These are phyloP conservation scores for Leucoagaricus sp. DNA, from an alignment of 1,284 basidiomycete species.

Conservation along the genomic window DNA sequence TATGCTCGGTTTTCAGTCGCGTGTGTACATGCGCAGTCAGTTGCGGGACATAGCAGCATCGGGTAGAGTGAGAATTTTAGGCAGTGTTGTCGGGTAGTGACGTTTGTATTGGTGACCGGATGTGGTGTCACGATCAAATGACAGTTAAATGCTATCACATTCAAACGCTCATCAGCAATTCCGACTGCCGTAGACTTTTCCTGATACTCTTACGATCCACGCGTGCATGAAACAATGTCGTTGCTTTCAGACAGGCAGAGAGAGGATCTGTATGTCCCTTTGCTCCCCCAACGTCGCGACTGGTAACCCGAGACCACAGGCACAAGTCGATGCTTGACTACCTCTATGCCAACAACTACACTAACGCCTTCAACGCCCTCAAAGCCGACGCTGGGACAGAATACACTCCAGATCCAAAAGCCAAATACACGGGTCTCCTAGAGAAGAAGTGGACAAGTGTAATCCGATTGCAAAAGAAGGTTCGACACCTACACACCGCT, in stretches of 20 bases:
- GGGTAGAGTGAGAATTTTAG: background rate
- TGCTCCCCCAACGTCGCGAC: slow-evolving; percentile 14
- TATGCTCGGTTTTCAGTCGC: background rate
- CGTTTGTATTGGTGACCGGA: background rate
- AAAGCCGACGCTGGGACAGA: slow-evolving; percentile 17
- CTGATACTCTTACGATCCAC: slow-evolving; percentile 11
- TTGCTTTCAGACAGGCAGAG: slow-evolving; percentile 67
- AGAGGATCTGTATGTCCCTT: slow-evolving; percentile 67
- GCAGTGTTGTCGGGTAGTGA: background rate
- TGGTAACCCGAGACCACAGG: slow-evolving; percentile 39
- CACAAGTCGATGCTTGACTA: slow-evolving; percentile 86
- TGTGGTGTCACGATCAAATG: slow-evolving; percentile 5
- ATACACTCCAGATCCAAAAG: slow-evolving; percentile 70
- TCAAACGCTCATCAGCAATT: slow-evolving; percentile 10
- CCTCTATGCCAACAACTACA: slow-evolving; percentile 29
- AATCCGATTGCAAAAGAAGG: slow-evolving; percentile 92
- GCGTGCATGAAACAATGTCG: slow-evolving; percentile 16
- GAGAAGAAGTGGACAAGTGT: slow-evolving; percentile 97
- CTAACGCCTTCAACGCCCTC: slow-evolving; percentile 52
- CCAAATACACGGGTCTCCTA: slow-evolving; percentile 80
- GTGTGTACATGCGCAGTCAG: background rate
- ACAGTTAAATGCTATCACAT: background rate
- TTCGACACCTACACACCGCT: slow-evolving; percentile 34
- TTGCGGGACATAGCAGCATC: background rate
- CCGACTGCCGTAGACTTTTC: background rate